Evolutionary conservation across 1,284 basidiomycete genomes (phyloP), one percentile per base, ranked within the genome.

Genomic region (Austropuccinia psidii): DNA sequence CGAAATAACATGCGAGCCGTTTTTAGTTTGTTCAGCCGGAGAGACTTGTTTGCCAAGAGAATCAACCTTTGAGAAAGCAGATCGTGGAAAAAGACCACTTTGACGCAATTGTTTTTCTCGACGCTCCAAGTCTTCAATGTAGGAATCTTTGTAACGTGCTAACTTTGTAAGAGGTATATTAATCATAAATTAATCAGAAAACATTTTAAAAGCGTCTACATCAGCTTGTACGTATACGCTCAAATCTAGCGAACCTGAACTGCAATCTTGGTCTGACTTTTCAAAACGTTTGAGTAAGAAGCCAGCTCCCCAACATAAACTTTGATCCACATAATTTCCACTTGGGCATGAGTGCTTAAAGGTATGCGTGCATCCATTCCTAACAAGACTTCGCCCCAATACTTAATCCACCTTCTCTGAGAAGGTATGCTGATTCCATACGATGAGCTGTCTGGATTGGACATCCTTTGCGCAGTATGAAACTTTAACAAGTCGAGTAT

Each of bases 381-480:
- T 19, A 29, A 31, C 4, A 64, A 31, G 19, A 64, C 17, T 17
- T 47, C 61, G 0, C 61, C 61, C 61, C 61, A 64, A 43, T 64
- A 64, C 1, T 15, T 13, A 17, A 64, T 29, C 39, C 41, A 64
- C 8, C 61, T 15, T 24, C 61, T 21, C 31, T 64, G 61, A 35
- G 61, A 64, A 13, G 61, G 61, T 27, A 64, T 64, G 39, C 61
- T 64, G n/a, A 64, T 49, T 17, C 61, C 61, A 33, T 64, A n/a
- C 2, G 21, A 15, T 19, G 21, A 29, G 11, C 41, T 15, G 31
- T 49, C 29, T 19, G 61, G 61, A 33, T 64, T 35, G 11, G 17
- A 5, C 61, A 64, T 64, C 27, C 61, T 43, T 19, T 35, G 33
- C 15, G 15, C 27, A 1, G 61, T 64, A 35, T 64, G 61, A 33